These are phyloP conservation scores for Oryza glumipatula DNA, from an alignment of 176 grass and related monocot species.

Conservation along the genomic window DNA sequence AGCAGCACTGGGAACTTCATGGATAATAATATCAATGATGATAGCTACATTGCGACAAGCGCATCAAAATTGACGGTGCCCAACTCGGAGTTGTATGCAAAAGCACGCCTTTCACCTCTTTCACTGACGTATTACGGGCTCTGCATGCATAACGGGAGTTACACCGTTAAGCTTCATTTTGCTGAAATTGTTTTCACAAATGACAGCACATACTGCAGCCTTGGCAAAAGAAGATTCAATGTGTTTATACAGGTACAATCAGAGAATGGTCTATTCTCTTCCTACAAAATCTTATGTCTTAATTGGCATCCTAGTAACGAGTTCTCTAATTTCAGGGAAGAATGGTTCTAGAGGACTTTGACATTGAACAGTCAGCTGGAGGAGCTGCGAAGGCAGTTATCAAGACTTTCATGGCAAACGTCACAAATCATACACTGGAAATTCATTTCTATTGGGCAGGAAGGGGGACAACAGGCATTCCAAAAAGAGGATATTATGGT, in stretches of 20 bases:
- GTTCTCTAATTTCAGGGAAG: slow-evolving; percentile 55
- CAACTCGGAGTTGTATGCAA: slow-evolving; percentile 69
- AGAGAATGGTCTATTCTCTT: neutral
- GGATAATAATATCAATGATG: slow-evolving; percentile 70
- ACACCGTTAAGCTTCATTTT: slow-evolving; percentile 80
- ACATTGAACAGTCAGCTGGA: slow-evolving; percentile 66
- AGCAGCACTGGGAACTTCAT: slow-evolving; percentile 93
- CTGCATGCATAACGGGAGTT: slow-evolving; percentile 82
- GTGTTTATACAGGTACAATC: slow-evolving; percentile 82
- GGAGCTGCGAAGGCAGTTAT: slow-evolving; percentile 58
- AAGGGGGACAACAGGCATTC: slow-evolving; percentile 84
- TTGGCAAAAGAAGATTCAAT: slow-evolving; percentile 93
- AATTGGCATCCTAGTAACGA: slow-evolving; percentile 12
- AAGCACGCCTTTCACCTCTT: slow-evolving; percentile 85
- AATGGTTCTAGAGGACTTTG: slow-evolving; percentile 87
- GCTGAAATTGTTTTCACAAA: slow-evolving; percentile 83
- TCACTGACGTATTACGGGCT: slow-evolving; percentile 91
- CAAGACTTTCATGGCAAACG: slow-evolving; percentile 59
- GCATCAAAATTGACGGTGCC: slow-evolving; percentile 56
- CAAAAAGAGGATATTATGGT: slow-evolving; percentile 82
- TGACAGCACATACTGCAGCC: slow-evolving; percentile 76
- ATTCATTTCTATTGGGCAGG: slow-evolving; percentile 90
- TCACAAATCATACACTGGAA: slow-evolving; percentile 69
- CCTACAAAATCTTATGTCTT: neutral
- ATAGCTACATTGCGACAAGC: slow-evolving; percentile 72